A percentile compares a stretch with the other conserved stretches of the same genome.
phyloP scores from a whole-genome alignment of 257 asterid genomes.

The Asclepias syriaca region DNA sequence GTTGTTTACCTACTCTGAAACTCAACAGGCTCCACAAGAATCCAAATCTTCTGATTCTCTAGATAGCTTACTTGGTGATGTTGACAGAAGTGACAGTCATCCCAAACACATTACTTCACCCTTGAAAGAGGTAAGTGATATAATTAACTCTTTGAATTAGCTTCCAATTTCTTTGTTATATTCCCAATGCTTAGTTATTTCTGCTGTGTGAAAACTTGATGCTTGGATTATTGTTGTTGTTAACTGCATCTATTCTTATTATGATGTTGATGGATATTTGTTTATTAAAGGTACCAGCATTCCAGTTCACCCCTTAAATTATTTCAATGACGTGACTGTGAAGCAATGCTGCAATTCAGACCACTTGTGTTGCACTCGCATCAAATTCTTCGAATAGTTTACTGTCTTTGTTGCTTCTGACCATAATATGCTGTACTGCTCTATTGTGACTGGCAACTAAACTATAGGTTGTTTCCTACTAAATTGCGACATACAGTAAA shows the following conservation, averaged over 20 bases:
- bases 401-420: background rate
- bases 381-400: background rate
- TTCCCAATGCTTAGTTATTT: background rate
- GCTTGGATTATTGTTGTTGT: background rate
- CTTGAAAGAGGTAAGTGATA: constrained; percentile 50
- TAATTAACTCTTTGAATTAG: background rate
- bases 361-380: background rate
- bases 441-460: background rate
- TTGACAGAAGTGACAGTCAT: constrained; percentile 26
- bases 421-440: background rate
- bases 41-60: constrained; percentile 50
- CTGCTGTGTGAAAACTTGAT: background rate
- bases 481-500: background rate
- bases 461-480: background rate
- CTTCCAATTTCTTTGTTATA: background rate
- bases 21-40: constrained; percentile 40
- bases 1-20: constrained; percentile 18
- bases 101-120: constrained; percentile 20
- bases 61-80: constrained; percentile 36
- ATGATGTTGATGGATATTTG: background rate
- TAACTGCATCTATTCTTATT: background rate
- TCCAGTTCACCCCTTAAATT: background rate
- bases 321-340: background rate
- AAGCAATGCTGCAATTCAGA: background rate
- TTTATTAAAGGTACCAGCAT: background rate